Base-by-base conservation (phyloP, 192 early-diverging fungal genomes). In the Fimicolochytrium jonesii region DNA sequence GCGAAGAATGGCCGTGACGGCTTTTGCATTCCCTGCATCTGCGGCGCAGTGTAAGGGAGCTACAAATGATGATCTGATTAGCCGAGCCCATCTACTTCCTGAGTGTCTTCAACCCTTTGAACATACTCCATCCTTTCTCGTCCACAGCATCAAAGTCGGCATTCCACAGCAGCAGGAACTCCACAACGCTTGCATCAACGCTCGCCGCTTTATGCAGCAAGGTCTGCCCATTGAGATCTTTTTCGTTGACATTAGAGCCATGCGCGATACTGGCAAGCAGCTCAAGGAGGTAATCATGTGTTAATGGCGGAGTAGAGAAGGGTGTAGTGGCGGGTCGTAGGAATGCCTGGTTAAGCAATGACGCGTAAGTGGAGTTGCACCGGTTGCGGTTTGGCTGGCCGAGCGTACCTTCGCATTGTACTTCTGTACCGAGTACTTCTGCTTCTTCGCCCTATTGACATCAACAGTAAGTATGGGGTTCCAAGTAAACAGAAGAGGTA, bases 141-240 rank as follows among this genome's bases (percentile, higher is more conserved):
- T 89, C 80, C 42, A 77, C 26, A 48, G 75, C 59, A 54, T 92
- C 86, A 26, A 87, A 75, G 53, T 92, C 81, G 34, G 86, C 84
- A 35, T 77, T 83, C 90, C 92, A 92, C 45, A 85, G 79, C 37
- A 92, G 68, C 28, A 95, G 60, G 45, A 95, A 88, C 75, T 95
- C 92, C 2, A 87, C 75, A 26, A 80, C 76, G 7, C 82, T 70
- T 61, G 87, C 88, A 63, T 92, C 84, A 23, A 79, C 77, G 32
- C 78, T 67, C 29, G 85, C 83, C 0, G 88, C 87, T 10, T 66
- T 62, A 68, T 92, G 90, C 35, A 84, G 51, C 13, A 74, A 66
- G 47, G 87, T 78, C n/a, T 79, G 82, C 15, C 80, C 84, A 9
- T 66, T 77, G 37, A 76, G 66, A 20, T 75, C 76, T 6, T 71